Base-by-base conservation (phyloP, 2,329 filamentous ascomycete species). In the Ophiostoma himal-ulmi region DNA sequence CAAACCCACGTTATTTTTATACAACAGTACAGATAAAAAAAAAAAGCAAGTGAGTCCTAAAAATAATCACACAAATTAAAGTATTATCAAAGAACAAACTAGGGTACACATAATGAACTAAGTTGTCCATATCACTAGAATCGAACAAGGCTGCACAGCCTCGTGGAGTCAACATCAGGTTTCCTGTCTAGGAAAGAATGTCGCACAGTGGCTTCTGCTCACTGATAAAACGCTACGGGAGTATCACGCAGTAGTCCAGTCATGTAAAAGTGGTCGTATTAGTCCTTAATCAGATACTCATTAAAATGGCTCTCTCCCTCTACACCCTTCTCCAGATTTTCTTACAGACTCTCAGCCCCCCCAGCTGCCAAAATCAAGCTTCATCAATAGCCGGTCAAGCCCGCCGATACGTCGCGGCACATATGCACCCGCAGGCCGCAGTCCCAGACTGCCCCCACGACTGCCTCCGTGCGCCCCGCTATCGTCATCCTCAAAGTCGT, bases 301-400 rank as follows among this genome's bases (percentile, higher is more conserved):
- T 37, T 37, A 39, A 13, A 5, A 37, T 7, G 34, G 20, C 26
- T 20, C 26, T 62, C 20, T 17, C 4, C 52, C 30, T 30, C 30
- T 30, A 30, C 30, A 30, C 4, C 30, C 30, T 30, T 30, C 30
- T 30, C 3, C 30, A 30, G 30, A 30, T 30, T 30, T 30, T 30
- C 4, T 30, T 30, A 30, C 30, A 37, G 17, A 20, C 20, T 11
- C 30, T 41, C 7, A 70, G 1, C 36, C 68, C 14, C 70, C 84
- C 86, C 85, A 88, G 69, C 80, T 84, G 26, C 86, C 86, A 78
- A 88, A 88, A 76, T 97, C 93, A 75, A 97, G 81, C 82, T 97
- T 97, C 92, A 97, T 96, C 77, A 97, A 79, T 77, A 97, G 80
- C 71, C 91, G 84, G 80, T 97, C 93, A 65, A 97, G 88, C 0